Percentiles rank a stretch among this genome's conserved stretches.
Conservation (phyloP, 371 early-diverging fungal species). For the Vairimorpha apis region DNA sequence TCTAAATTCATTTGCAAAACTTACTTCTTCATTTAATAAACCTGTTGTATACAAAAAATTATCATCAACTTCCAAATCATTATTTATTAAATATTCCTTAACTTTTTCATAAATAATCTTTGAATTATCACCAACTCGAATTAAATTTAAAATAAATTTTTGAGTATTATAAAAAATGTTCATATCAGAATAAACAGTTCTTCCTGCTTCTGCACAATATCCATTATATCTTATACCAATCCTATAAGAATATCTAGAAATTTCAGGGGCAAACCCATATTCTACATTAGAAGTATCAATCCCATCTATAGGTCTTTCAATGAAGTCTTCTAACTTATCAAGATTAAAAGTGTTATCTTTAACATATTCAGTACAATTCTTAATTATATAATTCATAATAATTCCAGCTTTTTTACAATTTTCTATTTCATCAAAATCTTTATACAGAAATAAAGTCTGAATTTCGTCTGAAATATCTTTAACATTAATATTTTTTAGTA, state of each 20-base stretch:
- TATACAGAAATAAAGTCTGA: constrained; percentile 39
- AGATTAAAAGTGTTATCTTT: constrained; percentile 37
- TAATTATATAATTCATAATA: constrained; percentile 28
- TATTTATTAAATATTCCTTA: constrained; percentile 22
- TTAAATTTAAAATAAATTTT: constrained; percentile 21
- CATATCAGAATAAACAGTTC: constrained; percentile 53
- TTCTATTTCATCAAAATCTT: constrained; percentile 51
- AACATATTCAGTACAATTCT: constrained; percentile 36
- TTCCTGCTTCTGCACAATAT: constrained; percentile 58
- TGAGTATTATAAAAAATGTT: constrained; percentile 50
- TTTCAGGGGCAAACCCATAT: constrained; percentile 35
- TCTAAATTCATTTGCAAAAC: constrained; percentile 41
- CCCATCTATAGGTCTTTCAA: constrained; percentile 29
- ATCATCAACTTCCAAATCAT: constrained; percentile 12
- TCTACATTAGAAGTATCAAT: constrained; percentile 40
- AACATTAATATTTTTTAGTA: constrained; percentile 26
- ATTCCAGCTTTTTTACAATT: constrained; percentile 45
- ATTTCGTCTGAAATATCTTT: constrained; percentile 46
- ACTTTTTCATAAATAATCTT: constrained; percentile 12
- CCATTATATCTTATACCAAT: constrained; percentile 61
- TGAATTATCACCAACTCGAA: constrained; percentile 21
- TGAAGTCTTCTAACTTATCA: constrained; percentile 32
- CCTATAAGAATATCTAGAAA: constrained; percentile 27
- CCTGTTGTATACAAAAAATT: constrained; percentile 47
- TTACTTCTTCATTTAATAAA: constrained; percentile 39